Percentiles rank a stretch among this genome's conserved stretches.
phyloP scores from a whole-genome alignment of 257 asterid species.

The Galeopsis tetrahit region DNA sequence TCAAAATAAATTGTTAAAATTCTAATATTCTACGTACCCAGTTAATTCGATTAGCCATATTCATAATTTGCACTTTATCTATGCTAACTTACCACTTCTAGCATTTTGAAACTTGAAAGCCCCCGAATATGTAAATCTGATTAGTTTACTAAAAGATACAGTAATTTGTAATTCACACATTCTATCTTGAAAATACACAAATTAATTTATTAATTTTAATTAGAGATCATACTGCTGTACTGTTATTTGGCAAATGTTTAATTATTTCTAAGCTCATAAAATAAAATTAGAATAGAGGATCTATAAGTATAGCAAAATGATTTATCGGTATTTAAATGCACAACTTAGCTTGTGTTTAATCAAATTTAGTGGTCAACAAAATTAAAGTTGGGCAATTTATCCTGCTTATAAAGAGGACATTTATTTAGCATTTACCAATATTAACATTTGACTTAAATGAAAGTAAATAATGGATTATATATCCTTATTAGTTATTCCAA shows the following conservation, averaged over 20 bases:
- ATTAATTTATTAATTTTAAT: not conserved
- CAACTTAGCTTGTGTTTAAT: not conserved
- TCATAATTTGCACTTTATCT: too few relatives aligned
- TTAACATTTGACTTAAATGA: constrained; percentile 15
- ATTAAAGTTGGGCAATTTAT: constrained; percentile 13
- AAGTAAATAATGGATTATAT: not conserved
- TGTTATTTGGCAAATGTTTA: not conserved
- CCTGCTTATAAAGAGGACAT: constrained; percentile 19
- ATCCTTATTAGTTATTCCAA: not conserved
- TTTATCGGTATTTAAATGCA: not conserved
- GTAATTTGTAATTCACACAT: too few relatives aligned
- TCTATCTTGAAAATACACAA: not conserved
- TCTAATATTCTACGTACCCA: too few relatives aligned
- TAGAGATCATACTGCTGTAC: not conserved
- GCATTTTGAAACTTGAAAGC: too few relatives aligned
- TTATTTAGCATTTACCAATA: constrained; percentile 11
- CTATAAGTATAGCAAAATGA: not conserved
- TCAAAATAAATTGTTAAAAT: too few relatives aligned
- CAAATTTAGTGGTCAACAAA: constrained; percentile 21
- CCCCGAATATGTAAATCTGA: too few relatives aligned
- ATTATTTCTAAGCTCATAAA: not conserved
- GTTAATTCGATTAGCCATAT: too few relatives aligned
- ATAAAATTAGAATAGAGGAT: not conserved
- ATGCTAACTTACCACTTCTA: too few relatives aligned
- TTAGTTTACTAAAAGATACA: too few relatives aligned